Percentiles rank a stretch among this genome's conserved stretches.
Conservation (phyloP, 2,329 filamentous ascomycete genomes). For the Colletotrichum incanum region DNA sequence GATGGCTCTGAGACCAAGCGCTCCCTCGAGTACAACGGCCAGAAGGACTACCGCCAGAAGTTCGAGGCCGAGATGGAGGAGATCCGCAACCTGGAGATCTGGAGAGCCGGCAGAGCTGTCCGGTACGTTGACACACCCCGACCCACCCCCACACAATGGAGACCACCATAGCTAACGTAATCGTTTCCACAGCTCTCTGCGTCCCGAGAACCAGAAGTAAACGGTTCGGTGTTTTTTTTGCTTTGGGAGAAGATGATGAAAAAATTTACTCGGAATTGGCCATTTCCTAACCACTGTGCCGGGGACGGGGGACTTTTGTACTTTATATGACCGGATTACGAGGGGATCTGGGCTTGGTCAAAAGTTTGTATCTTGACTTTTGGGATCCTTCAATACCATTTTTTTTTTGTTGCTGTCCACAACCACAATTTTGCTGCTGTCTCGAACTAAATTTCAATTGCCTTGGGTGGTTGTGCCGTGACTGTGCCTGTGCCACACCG, state of each 20-base stretch:
- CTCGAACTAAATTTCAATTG: background rate
- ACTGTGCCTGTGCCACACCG: background rate
- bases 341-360: conserved; percentile 44
- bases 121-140: conserved; percentile 68
- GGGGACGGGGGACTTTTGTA: conserved; percentile 50
- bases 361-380: conserved; percentile 46
- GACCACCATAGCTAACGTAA: conserved; percentile 44
- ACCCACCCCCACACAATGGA: conserved; percentile 8
- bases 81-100: conserved; percentile 98
- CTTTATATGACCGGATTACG: conserved; percentile 54
- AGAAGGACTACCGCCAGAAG: conserved; percentile 95
- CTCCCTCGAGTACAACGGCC: conserved; percentile 96
- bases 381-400: conserved; percentile 44
- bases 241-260: conserved; percentile 33
- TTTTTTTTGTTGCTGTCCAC: conserved; percentile 35
- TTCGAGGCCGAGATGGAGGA: conserved; percentile 99
- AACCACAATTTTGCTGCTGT: background rate
- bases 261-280: conserved; percentile 33
- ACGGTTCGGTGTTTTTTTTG: conserved; percentile 34
- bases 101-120: conserved; percentile 98
- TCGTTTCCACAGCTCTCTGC: conserved; percentile 72
- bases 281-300: conserved; percentile 40
- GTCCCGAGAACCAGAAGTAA: conserved; percentile 90
- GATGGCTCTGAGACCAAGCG: conserved; percentile 95
- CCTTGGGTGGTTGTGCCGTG: background rate